These are phyloP conservation scores for Cercospora zeina DNA, from an alignment of 2,329 filamentous ascomycete species.

Conservation along the genomic window DNA sequence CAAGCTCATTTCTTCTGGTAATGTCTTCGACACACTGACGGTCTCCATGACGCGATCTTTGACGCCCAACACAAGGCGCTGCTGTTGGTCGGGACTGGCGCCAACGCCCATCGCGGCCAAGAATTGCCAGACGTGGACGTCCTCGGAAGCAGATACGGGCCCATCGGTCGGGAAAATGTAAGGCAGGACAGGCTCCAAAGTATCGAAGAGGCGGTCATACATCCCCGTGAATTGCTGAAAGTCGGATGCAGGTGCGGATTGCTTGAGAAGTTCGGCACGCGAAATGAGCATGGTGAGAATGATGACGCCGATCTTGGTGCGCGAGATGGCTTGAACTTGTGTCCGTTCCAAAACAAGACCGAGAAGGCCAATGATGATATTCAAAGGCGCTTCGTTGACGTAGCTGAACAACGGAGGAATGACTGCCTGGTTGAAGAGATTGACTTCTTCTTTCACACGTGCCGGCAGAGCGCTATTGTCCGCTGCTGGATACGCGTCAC, in stretches of 20 bases:
- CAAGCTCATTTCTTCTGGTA: constrained; percentile 81
- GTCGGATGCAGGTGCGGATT: constrained; percentile 64
- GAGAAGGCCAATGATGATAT: constrained; percentile 86
- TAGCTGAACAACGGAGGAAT: constrained; percentile 89
- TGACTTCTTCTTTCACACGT: constrained; percentile 83
- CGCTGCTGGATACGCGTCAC: constrained; percentile 68
- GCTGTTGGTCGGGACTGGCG: constrained; percentile 90
- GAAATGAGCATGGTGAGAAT: constrained; percentile 93
- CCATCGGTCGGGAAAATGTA: constrained; percentile 90
- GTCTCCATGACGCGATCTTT: constrained; percentile 99
- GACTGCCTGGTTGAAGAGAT: constrained; percentile 82
- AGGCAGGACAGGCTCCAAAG: constrained; percentile 77
- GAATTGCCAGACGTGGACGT: constrained; percentile 98
- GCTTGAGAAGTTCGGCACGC: constrained; percentile 88
- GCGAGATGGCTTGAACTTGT: constrained; percentile 79
- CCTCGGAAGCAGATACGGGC: constrained; percentile 66
- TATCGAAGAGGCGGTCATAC: constrained; percentile 85
- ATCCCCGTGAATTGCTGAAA: constrained; percentile 80
- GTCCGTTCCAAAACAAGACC: constrained; percentile 79
- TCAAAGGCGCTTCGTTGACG: constrained; percentile 84
- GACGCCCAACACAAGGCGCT: constrained; percentile 87
- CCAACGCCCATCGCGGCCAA: constrained; percentile 92
- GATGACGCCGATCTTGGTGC: constrained; percentile 82
- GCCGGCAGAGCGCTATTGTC: constrained; percentile 73
- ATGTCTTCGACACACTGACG: constrained; percentile 80